Evolutionary conservation across 192 early-diverging fungal genomes (phyloP).

Genomic region (Rhizophagus sp.): DNA sequence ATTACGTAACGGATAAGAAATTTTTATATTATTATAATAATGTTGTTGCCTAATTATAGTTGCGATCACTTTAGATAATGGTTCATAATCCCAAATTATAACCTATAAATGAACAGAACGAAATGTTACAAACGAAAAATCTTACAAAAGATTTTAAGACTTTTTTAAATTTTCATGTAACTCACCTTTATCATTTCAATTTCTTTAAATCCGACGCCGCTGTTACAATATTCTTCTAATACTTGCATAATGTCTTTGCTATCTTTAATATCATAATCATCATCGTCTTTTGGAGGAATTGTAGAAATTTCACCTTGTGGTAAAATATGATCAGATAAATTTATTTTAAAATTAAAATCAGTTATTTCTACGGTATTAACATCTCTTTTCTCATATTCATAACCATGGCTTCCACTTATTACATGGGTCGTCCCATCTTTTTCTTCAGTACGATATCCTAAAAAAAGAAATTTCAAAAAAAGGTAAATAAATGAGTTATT

Average conservation of each 20-base stretch:
- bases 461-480: neutral
- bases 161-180: too few species aligned
- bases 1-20: conserved; percentile 39
- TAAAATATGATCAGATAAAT: conserved; percentile 38
- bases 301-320: conserved; percentile 31
- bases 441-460: conserved; percentile 40
- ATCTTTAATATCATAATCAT: neutral
- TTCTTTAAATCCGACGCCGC: conserved; percentile 41
- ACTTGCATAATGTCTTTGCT: conserved; percentile 32
- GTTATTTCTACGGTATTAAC: conserved; percentile 26
- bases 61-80: conserved; percentile 37
- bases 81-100: conserved; percentile 39
- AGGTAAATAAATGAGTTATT: neutral
- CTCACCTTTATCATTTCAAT: conserved; percentile 40
- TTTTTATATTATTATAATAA: conserved; percentile 37
- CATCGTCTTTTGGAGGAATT: conserved; percentile 25
- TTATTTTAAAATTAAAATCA: conserved; percentile 42
- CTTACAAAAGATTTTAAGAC: neutral
- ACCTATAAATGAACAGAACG: neutral
- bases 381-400: conserved; percentile 6
- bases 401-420: neutral
- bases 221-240: conserved; percentile 36
- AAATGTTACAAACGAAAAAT: neutral
- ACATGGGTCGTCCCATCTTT: neutral
- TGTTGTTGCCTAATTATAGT: conserved; percentile 35